These are phyloP conservation scores for Fusarium foetens DNA, from an alignment of 2,329 filamentous ascomycete species.

Conservation along the genomic window DNA sequence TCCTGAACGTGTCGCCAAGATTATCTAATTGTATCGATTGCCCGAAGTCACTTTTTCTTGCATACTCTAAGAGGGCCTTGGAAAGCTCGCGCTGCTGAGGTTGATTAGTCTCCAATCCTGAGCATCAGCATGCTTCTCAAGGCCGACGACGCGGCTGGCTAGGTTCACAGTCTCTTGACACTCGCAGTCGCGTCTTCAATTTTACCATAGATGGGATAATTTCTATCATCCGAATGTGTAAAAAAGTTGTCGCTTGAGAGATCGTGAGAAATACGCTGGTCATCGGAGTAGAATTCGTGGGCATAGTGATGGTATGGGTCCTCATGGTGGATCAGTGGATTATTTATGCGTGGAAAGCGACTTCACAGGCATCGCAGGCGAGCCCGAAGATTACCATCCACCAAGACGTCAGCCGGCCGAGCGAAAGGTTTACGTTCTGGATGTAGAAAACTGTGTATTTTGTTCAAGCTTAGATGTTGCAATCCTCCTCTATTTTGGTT, in stretches of 20 bases:
- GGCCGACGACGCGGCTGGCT: accelerated
- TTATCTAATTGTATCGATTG: accelerated
- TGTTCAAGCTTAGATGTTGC: neutral
- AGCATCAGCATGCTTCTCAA: neutral
- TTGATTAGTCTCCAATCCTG: neutral
- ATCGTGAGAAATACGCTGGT: neutral
- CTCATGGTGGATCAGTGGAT: neutral
- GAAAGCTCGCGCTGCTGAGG: neutral
- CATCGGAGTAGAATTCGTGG: accelerated
- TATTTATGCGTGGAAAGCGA: neutral
- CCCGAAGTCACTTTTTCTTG: neutral
- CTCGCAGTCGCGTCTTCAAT: neutral
- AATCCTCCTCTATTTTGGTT: neutral
- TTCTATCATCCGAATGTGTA: accelerated
- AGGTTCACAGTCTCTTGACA: no score
- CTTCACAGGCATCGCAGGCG: neutral
- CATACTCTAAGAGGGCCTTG: neutral
- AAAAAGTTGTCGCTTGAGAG: neutral
- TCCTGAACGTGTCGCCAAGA: accelerated
- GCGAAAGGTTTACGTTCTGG: accelerated
- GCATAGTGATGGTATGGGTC: neutral
- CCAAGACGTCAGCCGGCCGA: neutral
- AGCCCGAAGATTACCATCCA: neutral
- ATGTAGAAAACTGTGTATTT: no score
- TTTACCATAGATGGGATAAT: accelerated